These are phyloP conservation scores for Fusarium sp. DNA, from an alignment of 2,329 filamentous ascomycete species.

Conservation along the genomic window DNA sequence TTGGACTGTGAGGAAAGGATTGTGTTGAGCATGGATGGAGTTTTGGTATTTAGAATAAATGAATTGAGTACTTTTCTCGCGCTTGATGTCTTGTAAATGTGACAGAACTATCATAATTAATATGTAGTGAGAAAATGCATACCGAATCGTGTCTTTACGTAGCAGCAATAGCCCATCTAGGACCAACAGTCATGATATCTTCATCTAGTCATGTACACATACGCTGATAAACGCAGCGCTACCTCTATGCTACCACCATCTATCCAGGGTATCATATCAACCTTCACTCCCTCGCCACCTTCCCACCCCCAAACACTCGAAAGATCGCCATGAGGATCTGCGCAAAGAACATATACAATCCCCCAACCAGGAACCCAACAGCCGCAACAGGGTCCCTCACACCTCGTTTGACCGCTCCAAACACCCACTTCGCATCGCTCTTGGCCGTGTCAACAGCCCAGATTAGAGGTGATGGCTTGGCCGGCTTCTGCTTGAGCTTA, in stretches of 20 bases:
- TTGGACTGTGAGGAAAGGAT: not conserved
- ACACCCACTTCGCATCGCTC: slow-evolving; percentile 37
- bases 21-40: not conserved
- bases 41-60: not conserved
- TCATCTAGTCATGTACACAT: not conserved
- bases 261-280: slow-evolving; percentile 1
- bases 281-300: not conserved
- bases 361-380: slow-evolving; percentile 14
- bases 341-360: slow-evolving; percentile 27
- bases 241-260: not conserved
- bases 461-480: slow-evolving; percentile 40
- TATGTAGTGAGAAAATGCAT: too few species aligned
- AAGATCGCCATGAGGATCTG: slow-evolving; percentile 19
- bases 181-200: not conserved
- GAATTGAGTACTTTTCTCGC: not conserved
- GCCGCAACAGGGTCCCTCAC: slow-evolving; percentile 34
- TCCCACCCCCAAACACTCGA: slow-evolving; percentile 13
- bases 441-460: slow-evolving; percentile 41
- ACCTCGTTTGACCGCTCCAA: slow-evolving; percentile 32
- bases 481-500: slow-evolving; percentile 39
- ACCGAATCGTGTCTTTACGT: not conserved
- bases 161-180: not conserved
- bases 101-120: too few species aligned
- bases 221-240: not conserved
- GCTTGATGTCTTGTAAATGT: too few species aligned